Conservation (phyloP, 495 filamentous ascomycete species). For the Podospora tetraspora region DNA sequence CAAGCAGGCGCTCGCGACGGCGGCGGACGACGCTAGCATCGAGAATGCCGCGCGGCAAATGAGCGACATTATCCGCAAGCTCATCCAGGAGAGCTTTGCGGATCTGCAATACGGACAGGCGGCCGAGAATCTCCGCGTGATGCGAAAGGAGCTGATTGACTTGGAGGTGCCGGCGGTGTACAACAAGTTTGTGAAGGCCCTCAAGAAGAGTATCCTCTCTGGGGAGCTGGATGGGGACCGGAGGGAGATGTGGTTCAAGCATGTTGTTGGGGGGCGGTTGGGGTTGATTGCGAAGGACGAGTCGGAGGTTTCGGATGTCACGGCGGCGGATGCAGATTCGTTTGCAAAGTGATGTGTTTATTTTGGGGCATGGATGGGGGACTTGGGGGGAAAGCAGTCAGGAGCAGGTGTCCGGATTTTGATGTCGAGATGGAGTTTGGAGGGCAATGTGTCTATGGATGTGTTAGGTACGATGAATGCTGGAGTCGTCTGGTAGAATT, state of each 20-base stretch:
- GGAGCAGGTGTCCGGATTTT: not conserved
- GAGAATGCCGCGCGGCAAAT: constrained; percentile 71
- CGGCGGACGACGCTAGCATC: constrained; percentile 57
- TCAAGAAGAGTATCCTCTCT: constrained; percentile 67
- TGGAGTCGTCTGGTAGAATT: not conserved
- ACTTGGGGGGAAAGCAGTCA: too few relatives aligned
- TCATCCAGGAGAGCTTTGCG: constrained; percentile 67
- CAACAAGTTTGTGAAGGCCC: constrained; percentile 63
- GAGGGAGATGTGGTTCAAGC: constrained; percentile 71
- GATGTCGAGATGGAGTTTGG: not conserved
- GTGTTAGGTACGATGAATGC: not conserved
- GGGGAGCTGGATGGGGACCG: constrained; percentile 78
- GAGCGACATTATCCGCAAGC: constrained; percentile 58
- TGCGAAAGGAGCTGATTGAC: constrained; percentile 70
- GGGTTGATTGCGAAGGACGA: constrained; percentile 65
- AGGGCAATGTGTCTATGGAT: not conserved
- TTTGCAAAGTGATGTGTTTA: not conserved
- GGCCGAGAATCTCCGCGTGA: constrained; percentile 67
- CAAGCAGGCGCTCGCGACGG: constrained; percentile 66
- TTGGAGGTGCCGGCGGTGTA: constrained; percentile 72
- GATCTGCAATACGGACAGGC: constrained; percentile 70
- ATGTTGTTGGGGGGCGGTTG: constrained; percentile 58
- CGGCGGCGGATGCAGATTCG: constrained; percentile 54
- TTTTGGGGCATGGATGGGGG: not conserved
- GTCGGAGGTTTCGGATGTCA: constrained; percentile 57